Conservation (phyloP, 2,329 filamentous ascomycete species). For the Botrytis cinerea region DNA sequence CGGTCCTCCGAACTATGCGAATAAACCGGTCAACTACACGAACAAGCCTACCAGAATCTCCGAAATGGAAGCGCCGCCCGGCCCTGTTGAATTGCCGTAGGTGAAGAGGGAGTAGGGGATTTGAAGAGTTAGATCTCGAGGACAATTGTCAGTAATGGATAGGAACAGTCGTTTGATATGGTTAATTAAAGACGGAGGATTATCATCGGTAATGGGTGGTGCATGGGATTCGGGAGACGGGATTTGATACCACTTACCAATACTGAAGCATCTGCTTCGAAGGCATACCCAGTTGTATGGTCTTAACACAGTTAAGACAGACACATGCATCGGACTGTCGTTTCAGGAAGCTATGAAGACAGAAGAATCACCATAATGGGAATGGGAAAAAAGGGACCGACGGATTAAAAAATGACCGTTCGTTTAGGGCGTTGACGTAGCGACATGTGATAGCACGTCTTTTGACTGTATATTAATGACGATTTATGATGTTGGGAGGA, state of each 20-base stretch:
- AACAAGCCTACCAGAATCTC: slow-evolving; percentile 7
- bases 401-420: too few relatives aligned
- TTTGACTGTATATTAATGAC: neutral
- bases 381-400: neutral
- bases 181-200: neutral
- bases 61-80: slow-evolving; percentile 20
- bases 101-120: neutral
- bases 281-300: neutral
- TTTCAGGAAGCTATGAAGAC: neutral
- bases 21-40: slow-evolving; percentile 9
- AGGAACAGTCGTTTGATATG: neutral
- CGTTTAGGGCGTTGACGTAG: neutral
- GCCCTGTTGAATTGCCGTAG: slow-evolving; percentile 19
- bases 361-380: too few relatives aligned
- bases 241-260: neutral
- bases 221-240: neutral
- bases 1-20: neutral
- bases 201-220: neutral
- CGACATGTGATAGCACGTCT: neutral
- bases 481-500: slow-evolving; percentile 1
- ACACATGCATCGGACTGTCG: neutral
- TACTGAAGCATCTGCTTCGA: neutral
- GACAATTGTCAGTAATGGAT: neutral
- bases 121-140: neutral
- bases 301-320: neutral